phyloP scores from a whole-genome alignment of 73 alveolate species.

The Paraurostyla sp. region DNA sequence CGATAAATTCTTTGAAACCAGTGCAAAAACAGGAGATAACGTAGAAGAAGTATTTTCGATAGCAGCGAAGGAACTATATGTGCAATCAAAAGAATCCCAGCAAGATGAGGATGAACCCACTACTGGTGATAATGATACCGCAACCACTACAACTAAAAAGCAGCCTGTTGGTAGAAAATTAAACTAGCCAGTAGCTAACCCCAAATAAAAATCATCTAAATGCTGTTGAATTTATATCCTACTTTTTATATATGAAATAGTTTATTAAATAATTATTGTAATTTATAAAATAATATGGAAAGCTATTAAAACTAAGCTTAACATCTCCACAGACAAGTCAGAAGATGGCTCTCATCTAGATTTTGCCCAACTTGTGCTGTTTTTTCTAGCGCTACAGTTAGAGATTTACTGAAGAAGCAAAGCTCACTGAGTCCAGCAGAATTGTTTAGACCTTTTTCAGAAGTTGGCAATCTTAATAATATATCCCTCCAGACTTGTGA shows the following conservation, averaged over 20 bases:
- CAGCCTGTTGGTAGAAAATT: too few species aligned
- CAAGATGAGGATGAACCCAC: slow-evolving; percentile 28
- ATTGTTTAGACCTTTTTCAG: slow-evolving; percentile 69
- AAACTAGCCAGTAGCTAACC: too few species aligned
- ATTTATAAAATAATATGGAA: neutral
- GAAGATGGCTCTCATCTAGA: slow-evolving; percentile 51
- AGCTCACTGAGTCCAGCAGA: slow-evolving; percentile 64
- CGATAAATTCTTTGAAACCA: slow-evolving; percentile 84
- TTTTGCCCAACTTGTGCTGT: slow-evolving; percentile 61
- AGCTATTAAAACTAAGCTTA: neutral
- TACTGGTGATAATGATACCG: neutral
- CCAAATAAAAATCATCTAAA: neutral
- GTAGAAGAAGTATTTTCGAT: slow-evolving; percentile 80
- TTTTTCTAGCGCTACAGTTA: slow-evolving; percentile 52
- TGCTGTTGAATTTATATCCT: neutral
- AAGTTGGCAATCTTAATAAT: neutral
- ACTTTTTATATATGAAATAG: neutral
- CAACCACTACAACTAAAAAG: neutral
- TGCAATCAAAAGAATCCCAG: slow-evolving; percentile 1
- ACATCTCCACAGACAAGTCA: neutral
- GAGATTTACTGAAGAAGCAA: slow-evolving; percentile 32
- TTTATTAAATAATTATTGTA: neutral
- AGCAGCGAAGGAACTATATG: slow-evolving; percentile 71
- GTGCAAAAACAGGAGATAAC: slow-evolving; percentile 85
- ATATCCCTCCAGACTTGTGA: slow-evolving; percentile 48